Conservation (phyloP, 805 yeast species). For the Starmerella vitae region DNA sequence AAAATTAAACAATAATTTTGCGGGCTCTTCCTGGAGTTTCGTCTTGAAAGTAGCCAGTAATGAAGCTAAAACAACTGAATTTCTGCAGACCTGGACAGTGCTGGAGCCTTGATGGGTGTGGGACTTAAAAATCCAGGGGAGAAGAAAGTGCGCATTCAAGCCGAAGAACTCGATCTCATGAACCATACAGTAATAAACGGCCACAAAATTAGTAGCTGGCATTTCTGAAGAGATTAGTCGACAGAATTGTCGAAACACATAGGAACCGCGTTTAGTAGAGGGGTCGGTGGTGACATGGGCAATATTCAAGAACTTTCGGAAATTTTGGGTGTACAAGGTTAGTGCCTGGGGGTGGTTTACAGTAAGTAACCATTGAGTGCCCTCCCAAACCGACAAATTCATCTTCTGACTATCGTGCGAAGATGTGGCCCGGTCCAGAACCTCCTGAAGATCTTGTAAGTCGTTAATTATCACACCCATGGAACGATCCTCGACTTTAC, state of each 20-base stretch:
- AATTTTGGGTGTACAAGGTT: conserved; percentile 18
- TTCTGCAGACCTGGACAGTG: background rate
- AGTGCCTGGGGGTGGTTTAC: conserved; percentile 19
- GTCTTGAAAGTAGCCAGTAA: conserved; percentile 12
- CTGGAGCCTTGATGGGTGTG: background rate
- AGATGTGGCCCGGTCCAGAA: conserved; percentile 10
- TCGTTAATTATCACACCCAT: conserved; percentile 18
- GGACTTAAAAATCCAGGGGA: conserved; percentile 13
- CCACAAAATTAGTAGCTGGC: conserved; percentile 13
- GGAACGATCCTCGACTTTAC: conserved; percentile 1
- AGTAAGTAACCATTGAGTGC: conserved; percentile 23
- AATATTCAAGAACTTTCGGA: conserved; percentile 17
- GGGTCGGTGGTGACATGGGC: conserved; percentile 4
- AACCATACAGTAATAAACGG: conserved; percentile 17
- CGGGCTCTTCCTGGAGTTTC: conserved; percentile 6
- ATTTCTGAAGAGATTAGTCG: conserved; percentile 3
- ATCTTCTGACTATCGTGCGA: conserved; percentile 7
- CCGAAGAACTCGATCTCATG: conserved; percentile 7
- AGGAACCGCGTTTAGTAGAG: conserved; percentile 11
- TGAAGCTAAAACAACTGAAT: conserved; percentile 5
- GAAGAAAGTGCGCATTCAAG: background rate
- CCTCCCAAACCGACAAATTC: conserved; percentile 21
- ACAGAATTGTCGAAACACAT: conserved; percentile 14
- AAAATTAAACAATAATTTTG: conserved; percentile 4
- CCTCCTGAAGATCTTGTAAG: conserved; percentile 18